These are phyloP conservation scores for Pyronema domesticum DNA, from an alignment of 495 filamentous ascomycete genomes.

Conservation along the genomic window DNA sequence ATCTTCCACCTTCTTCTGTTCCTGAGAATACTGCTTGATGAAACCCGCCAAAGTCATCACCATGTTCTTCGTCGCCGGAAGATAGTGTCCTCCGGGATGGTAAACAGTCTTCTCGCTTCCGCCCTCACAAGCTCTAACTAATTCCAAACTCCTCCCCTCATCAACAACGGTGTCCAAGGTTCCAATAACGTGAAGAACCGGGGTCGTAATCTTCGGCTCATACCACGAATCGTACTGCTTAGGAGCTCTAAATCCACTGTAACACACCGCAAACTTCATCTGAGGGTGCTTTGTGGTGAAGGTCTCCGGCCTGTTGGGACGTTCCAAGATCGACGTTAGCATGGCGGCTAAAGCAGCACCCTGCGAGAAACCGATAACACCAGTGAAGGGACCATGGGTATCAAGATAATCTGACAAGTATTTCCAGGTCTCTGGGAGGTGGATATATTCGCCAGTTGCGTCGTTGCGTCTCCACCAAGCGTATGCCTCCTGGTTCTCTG, in stretches of 20 bases:
- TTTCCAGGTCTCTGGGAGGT: conserved; percentile 45
- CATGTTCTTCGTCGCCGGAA: conserved; percentile 68
- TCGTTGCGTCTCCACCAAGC: conserved; percentile 72
- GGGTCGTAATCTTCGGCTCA: conserved; percentile 56
- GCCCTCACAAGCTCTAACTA: conserved; percentile 47
- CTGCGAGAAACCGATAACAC: conserved; percentile 28
- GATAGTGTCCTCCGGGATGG: conserved; percentile 87
- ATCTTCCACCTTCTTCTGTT: conserved; percentile 24
- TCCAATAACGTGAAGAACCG: conserved; percentile 66
- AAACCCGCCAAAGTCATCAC: conserved; percentile 57
- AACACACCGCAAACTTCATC: conserved; percentile 62
- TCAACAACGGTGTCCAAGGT: conserved; percentile 78
- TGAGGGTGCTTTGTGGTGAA: conserved; percentile 30
- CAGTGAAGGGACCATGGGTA: conserved; percentile 27
- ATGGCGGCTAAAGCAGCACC: conserved; percentile 28
- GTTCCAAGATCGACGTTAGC: conserved; percentile 51
- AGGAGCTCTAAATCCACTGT: conserved; percentile 62
- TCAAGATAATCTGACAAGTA: conserved; percentile 40
- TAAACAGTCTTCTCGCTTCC: conserved; percentile 45
- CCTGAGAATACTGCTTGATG: conserved; percentile 40
- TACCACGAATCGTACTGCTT: conserved; percentile 51
- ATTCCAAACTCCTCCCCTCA: conserved; percentile 44
- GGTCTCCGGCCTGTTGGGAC: conserved; percentile 27
- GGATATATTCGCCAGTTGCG: conserved; percentile 40
- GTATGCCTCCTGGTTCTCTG: conserved; percentile 43